Base-by-base conservation (phyloP, 2,329 filamentous ascomycete species). In the Oidium heveae region DNA sequence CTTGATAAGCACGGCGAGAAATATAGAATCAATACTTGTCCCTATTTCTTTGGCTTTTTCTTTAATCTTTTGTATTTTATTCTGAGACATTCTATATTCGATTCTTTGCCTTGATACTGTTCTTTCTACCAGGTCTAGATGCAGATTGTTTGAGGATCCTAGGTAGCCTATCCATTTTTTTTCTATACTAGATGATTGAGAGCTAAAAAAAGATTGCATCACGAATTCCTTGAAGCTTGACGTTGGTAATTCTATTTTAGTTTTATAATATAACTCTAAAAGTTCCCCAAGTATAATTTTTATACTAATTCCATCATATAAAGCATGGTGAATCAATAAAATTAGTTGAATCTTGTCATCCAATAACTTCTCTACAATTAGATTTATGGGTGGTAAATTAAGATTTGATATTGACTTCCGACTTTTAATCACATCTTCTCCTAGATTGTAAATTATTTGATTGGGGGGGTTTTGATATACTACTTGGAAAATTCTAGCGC, bases 241-340 rank as follows among this genome's bases (percentile, higher is more conserved):
- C 16, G 57, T 18, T 20, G 52, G 18, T 22, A 18, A 9, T 10
- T 56, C 33, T 1, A 41, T 15, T n/a, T 57, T n/a, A 12, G 57
- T 2, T 24, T 34, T n/a, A 60, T 62, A 41, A 61, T 67, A 67
- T 65, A 79, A 37, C 70, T 61, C 57, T 57, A 72, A 66, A 13
- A 82, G 67, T 43, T 74, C 67, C 15, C 72, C 63, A 22, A 86
- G 68, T 6, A 94, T 68, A 0, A 73, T 64, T 0, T 80, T 76
- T 4, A 95, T 69, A 61, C 84, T 91, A 57, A 93, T 73, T 6
- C 81, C 87, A 64, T 95, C 89, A 63, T 95, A 96, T 0, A 95
- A 71, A 0, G 84, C 84, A 64, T 96, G 88, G 58, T 94, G 87
- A 4, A 95, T 80, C 28, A 71, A 71, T 5, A 86, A 69, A 1